phyloP scores from a whole-genome alignment of 768 basidiomycete species.

The Dictyophora rubrovolvata region DNA sequence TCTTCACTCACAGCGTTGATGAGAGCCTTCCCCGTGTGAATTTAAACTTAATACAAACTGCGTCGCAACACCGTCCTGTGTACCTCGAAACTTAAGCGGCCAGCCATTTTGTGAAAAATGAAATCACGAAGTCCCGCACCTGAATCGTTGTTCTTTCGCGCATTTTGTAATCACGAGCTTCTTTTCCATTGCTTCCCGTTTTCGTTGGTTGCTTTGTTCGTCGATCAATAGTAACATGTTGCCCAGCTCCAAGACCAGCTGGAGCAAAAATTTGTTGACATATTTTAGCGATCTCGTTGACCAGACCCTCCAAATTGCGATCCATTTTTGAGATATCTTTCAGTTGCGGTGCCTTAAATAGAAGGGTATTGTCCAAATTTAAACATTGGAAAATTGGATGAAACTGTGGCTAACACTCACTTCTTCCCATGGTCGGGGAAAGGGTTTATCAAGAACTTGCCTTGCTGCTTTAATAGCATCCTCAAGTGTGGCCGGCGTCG shows the following conservation, averaged over 20 bases:
- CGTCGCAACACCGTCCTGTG: constrained; percentile 7
- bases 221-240: not conserved
- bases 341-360: not conserved
- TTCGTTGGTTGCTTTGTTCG: not conserved
- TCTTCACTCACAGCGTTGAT: constrained; percentile 1
- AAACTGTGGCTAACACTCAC: constrained; percentile 30
- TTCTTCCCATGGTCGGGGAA: constrained; percentile 38
- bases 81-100: not conserved
- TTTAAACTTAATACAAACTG: constrained; percentile 4
- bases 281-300: constrained; percentile 1
- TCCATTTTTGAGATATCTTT: not conserved
- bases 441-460: constrained; percentile 36
- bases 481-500: constrained; percentile 25
- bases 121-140: constrained; percentile 1
- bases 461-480: constrained; percentile 39
- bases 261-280: not conserved
- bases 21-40: not conserved
- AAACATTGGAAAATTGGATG: not conserved
- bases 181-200: not conserved
- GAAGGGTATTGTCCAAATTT: not conserved
- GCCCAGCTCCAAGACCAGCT: not conserved
- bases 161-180: not conserved
- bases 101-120: not conserved
- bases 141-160: constrained; percentile 5
- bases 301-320: constrained; percentile 4